Base-by-base conservation (phyloP, 192 early-diverging fungal genomes). In the Diversispora eburnea region DNA sequence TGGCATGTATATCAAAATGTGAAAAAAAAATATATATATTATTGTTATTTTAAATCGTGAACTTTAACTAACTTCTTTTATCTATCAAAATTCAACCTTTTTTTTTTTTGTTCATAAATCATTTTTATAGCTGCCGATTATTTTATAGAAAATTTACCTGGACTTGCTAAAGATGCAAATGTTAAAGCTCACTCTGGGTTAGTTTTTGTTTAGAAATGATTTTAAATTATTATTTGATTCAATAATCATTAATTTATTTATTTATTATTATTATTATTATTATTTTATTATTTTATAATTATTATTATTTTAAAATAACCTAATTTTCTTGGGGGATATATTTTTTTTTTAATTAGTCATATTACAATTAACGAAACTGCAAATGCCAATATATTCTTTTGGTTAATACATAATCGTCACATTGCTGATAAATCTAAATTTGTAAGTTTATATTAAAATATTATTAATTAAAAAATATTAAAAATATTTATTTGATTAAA, bases 341-440 rank as follows among this genome's bases (percentile, higher is more conserved):
- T 33, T 33, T 33, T 33, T 33, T 33, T 33, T 33, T 33, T 33
- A 33, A 33, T 33, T 52, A 73, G 72, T 8, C 72, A 64, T 17
- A 54, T 73, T 48, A 17, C 19, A 64, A 73, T 64, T n/a, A 33
- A 73, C 25, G 61, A 52, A 55, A 5, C 8, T 8, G 42, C 33
- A 54, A 63, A 73, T 3, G n/a, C 60, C 10, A 64, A 73, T 63
- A 73, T 73, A 64, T 73, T 73, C n/a, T 73, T 73, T 41, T 73
- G 72, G 72, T 43, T 73, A 64, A 64, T 73, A 25, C 72, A 73
- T 52, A 73, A 73, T 42, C 59, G 47, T n/a, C 72, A 73, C 8
- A 73, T 73, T 45, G 60, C 60, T 45, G 61, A 73, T 51, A 64
- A 63, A 52, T n/a, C 47, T 42, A 73, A 51, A 47, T 42, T 73